Conservation (phyloP, 352 stramenopile genomes). For the Pythium phragmiticola region DNA sequence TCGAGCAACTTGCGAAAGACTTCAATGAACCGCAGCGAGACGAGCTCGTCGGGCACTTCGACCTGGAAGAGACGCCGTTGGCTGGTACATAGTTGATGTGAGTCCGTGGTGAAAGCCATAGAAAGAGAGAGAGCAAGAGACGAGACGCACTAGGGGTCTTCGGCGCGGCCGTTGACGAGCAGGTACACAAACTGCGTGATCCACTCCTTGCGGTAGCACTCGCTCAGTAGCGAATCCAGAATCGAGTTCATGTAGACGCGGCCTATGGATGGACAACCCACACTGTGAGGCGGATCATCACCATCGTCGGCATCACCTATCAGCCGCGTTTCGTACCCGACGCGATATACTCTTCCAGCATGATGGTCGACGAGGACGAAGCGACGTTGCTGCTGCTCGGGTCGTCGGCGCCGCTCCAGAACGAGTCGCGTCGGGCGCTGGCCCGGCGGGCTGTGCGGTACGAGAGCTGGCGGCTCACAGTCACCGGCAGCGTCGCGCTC, state of each 20-base stretch:
- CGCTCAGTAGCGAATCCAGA: slow-evolving; percentile 71
- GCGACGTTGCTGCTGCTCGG: slow-evolving; percentile 25
- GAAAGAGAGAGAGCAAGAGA: neutral
- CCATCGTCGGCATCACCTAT: neutral
- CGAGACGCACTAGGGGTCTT: slow-evolving; percentile 51
- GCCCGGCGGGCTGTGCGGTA: slow-evolving; percentile 41
- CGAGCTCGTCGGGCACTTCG: slow-evolving; percentile 44
- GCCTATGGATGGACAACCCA: slow-evolving; percentile 23
- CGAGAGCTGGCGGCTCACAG: slow-evolving; percentile 42
- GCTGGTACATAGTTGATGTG: slow-evolving; percentile 23
- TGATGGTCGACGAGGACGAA: slow-evolving; percentile 39
- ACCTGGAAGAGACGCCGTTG: slow-evolving; percentile 70
- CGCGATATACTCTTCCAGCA: slow-evolving; percentile 70
- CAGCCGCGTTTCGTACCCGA: slow-evolving; percentile 33
- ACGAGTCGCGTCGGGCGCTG: slow-evolving; percentile 46
- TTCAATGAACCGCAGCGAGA: slow-evolving; percentile 49
- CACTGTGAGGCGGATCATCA: neutral
- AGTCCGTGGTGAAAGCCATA: neutral
- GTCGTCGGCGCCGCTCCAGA: slow-evolving; percentile 40
- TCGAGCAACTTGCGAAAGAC: slow-evolving; percentile 79
- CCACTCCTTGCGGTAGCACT: slow-evolving; percentile 77
- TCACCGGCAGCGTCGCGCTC: slow-evolving; percentile 37
- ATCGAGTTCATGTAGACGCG: slow-evolving; percentile 76
- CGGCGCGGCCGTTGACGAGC: slow-evolving; percentile 56
- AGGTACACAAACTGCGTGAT: slow-evolving; percentile 68